A percentile compares a stretch with the other conserved stretches of the same genome.
phyloP scores from a whole-genome alignment of 75 land plant species.

The Picea sitchensis region DNA sequence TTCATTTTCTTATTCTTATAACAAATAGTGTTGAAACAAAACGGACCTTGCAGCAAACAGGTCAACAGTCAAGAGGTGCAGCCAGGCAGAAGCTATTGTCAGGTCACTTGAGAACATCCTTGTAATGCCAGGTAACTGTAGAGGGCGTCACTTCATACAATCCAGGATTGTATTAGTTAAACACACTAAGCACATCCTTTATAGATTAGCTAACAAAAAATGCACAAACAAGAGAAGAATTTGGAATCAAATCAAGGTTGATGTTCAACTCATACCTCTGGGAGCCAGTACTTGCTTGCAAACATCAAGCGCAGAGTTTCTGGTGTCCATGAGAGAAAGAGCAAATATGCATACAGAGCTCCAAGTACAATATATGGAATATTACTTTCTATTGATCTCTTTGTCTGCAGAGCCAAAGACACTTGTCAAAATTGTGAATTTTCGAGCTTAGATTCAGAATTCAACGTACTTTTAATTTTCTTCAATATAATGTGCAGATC shows the following conservation, averaged over 20 bases:
- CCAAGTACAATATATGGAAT: conserved; percentile 88
- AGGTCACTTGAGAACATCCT: conserved; percentile 88
- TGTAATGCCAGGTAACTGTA: conserved; percentile 84
- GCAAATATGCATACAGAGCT: conserved; percentile 71
- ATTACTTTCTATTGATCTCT: conserved; percentile 55
- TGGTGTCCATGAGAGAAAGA: conserved; percentile 88
- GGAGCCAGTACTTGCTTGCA: conserved; percentile 95
- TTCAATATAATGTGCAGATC: no score
- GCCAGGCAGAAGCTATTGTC: conserved; percentile 96
- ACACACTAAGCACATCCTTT: not conserved
- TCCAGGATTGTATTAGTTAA: conserved; percentile 1
- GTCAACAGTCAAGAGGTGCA: conserved; percentile 84
- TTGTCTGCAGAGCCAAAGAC: conserved; percentile 61
- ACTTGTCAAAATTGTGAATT: not conserved
- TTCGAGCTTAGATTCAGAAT: no score
- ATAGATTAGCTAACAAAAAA: not conserved
- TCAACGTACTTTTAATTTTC: no score
- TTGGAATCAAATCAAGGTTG: not conserved
- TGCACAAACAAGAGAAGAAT: not conserved
- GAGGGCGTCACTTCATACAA: conserved; percentile 1
- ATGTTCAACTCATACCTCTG: conserved; percentile 61
- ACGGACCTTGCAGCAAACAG: conserved; percentile 93
- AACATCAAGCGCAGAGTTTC: conserved; percentile 89
- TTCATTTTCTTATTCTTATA: conserved; percentile 5
- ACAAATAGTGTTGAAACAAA: not conserved